phyloP scores from a whole-genome alignment of 1,284 basidiomycete species.

The Ceratobasidium sp. region DNA sequence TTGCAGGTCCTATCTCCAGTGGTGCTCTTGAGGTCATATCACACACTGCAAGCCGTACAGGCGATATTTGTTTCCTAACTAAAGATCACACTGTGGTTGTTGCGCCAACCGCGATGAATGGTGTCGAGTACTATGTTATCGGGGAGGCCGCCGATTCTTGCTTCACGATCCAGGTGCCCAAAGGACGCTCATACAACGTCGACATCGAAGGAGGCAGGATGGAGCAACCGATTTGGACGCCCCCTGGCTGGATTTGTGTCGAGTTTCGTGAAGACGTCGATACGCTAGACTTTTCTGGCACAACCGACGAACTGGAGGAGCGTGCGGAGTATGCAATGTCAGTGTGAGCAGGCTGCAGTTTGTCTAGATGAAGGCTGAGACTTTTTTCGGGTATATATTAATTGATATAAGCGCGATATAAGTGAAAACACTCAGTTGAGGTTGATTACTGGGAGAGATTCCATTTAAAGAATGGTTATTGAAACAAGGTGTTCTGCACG shows the following conservation, averaged over 20 bases:
- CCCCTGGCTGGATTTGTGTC: constrained; percentile 5
- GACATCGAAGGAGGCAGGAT: background rate
- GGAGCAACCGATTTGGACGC: background rate
- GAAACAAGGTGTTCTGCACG: too few relatives aligned
- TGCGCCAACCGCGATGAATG: constrained; percentile 8
- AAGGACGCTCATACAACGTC: background rate
- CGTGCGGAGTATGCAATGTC: background rate
- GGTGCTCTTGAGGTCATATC: constrained; percentile 14
- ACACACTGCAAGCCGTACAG: constrained; percentile 6
- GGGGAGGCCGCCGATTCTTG: background rate
- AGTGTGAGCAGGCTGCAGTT: too few relatives aligned
- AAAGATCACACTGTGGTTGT: background rate
- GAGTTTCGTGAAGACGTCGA: background rate
- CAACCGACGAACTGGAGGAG: background rate
- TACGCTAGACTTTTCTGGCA: background rate
- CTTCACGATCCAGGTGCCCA: background rate
- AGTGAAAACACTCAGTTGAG: too few relatives aligned
- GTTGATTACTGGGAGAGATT: too few relatives aligned
- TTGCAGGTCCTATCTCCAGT: background rate
- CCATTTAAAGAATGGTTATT: too few relatives aligned
- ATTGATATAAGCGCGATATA: too few relatives aligned
- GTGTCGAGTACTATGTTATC: constrained; percentile 24
- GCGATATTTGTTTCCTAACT: background rate
- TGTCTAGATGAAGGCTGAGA: too few relatives aligned
- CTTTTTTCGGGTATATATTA: too few relatives aligned